A percentile compares a stretch with the other conserved stretches of the same genome.
Evolutionary conservation across 2,329 filamentous ascomycete genomes (phyloP).

Genomic region (Didymella arachidicola): DNA sequence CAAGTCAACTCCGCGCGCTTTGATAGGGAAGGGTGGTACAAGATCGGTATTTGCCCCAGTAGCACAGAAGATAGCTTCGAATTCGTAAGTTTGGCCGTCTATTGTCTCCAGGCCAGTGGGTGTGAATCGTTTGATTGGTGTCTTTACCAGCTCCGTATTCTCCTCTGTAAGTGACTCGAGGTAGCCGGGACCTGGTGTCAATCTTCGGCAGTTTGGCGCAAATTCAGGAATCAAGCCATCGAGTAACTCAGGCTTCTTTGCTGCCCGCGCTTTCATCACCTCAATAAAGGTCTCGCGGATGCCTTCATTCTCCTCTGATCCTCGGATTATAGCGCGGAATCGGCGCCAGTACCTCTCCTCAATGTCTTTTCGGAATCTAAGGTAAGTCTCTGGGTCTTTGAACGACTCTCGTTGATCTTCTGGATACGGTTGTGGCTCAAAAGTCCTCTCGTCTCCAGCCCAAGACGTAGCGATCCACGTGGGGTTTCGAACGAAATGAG

Average conservation of each 20-base stretch:
- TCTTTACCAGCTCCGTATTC: slow-evolving; percentile 53
- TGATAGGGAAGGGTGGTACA: slow-evolving; percentile 66
- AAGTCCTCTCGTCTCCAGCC: slow-evolving; percentile 54
- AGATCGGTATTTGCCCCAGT: slow-evolving; percentile 67
- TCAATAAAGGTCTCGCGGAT: slow-evolving; percentile 44
- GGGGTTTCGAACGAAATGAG: slow-evolving; percentile 66
- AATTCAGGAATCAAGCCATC: slow-evolving; percentile 55
- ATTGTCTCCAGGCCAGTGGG: slow-evolving; percentile 49
- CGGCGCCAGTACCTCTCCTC: slow-evolving; percentile 67
- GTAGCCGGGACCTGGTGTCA: slow-evolving; percentile 50
- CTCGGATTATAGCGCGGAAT: slow-evolving; percentile 51
- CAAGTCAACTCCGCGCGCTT: slow-evolving; percentile 63
- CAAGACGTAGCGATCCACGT: slow-evolving; percentile 65
- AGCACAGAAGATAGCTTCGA: slow-evolving; percentile 64
- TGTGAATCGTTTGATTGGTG: slow-evolving; percentile 51
- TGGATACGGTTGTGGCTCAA: slow-evolving; percentile 54
- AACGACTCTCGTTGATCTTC: slow-evolving; percentile 65
- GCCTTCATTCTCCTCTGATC: slow-evolving; percentile 45
- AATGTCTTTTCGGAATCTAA: slow-evolving; percentile 55
- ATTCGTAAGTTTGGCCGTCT: slow-evolving; percentile 49
- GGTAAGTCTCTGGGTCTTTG: slow-evolving; percentile 67
- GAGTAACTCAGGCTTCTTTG: slow-evolving; percentile 52
- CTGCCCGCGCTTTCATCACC: slow-evolving; percentile 50
- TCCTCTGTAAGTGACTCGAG: slow-evolving; percentile 53
- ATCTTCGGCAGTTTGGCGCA: slow-evolving; percentile 42